Evolutionary conservation across 2,329 filamentous ascomycete species (phyloP), one percentile per base, ranked within the genome.

Genomic region (Diplodia intermedia): DNA sequence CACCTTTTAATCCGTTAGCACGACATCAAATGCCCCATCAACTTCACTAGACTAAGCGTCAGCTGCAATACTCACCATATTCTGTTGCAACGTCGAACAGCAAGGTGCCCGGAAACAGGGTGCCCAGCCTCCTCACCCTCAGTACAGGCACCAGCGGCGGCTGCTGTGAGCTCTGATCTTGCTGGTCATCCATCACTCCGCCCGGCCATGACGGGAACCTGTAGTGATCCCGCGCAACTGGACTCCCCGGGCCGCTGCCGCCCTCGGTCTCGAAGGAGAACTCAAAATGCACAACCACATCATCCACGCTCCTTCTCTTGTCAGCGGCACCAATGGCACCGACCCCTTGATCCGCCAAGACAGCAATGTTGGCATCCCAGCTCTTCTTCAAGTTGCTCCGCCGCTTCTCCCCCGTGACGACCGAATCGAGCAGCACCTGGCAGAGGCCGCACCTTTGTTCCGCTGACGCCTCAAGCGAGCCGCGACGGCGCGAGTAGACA

Each of bases 101-200:
- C 54, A 69, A 43, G 6, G 60, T 66, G 8, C 67, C 61, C 6
- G 52, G 29, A n/a, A 69, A 69, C 9, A 69, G 20, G 23, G 63
- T 69, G 1, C 53, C 60, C 15, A 49, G 38, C 33, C 43, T 33
- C 15, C 40, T 40, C 9, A 68, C 60, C 9, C 66, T 65, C 26
- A 68, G 29, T 3, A 47, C 50, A 18, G 60, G 60, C 43, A 52
- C 23, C 47, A 63, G 33, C 2, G 23, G 23, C 33, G 54, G 29
- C 54, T n/a, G 26, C 33, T 36, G 36, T 12, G 54, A 33, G 18
- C 5, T 20, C 54, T n/a, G 9, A 18, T 20, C 50, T 18, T 38
- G 12, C 31, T 20, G 9, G 9, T 53, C 50, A 7, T 29, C 20
- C 50, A 38, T 15, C 33, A n/a, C 54, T 15, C 31, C n/a, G 6